phyloP scores from a whole-genome alignment of 1,139 yeast species.

The Suhomyces taliae region DNA sequence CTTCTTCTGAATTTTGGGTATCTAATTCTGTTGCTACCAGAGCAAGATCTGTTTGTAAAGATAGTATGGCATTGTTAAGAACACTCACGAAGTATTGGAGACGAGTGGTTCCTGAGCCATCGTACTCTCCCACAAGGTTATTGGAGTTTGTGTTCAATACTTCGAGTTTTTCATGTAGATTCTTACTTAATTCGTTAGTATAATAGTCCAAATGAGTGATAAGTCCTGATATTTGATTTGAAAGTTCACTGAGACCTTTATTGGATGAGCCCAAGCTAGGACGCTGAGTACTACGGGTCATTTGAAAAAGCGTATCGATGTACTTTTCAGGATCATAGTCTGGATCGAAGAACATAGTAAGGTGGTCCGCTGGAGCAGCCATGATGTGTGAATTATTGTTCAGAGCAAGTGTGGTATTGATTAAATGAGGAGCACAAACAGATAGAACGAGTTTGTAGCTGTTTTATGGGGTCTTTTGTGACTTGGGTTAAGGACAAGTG shows the following conservation, averaged over 20 bases:
- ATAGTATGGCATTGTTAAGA: conserved; percentile 54
- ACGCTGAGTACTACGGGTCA: conserved; percentile 9
- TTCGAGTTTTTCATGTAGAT: conserved; percentile 49
- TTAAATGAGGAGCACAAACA: too few species aligned
- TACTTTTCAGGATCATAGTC: conserved; percentile 39
- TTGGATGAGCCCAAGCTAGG: neutral
- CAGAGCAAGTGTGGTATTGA: neutral
- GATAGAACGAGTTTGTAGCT: too few species aligned
- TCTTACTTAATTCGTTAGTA: conserved; percentile 54
- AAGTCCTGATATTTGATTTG: conserved; percentile 37
- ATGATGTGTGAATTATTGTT: neutral
- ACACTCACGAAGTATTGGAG: conserved; percentile 65
- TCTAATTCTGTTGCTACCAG: conserved; percentile 17
- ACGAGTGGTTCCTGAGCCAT: conserved; percentile 35
- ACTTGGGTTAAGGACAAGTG: too few species aligned
- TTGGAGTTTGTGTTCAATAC: conserved; percentile 32
- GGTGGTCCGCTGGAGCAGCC: conserved; percentile 8
- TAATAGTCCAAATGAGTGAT: conserved; percentile 62
- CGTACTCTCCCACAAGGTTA: conserved; percentile 10
- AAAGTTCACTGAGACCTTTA: conserved; percentile 19
- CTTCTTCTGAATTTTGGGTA: conserved; percentile 19
- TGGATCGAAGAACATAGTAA: conserved; percentile 43
- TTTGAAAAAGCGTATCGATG: conserved; percentile 38
- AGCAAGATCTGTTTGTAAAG: conserved; percentile 52
- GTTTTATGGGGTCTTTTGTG: too few species aligned